A percentile compares a stretch with the other conserved stretches of the same genome.
These are phyloP conservation scores for Rhynchospora breviuscula DNA, from an alignment of 176 grass and related monocot genomes.

Conservation along the genomic window DNA sequence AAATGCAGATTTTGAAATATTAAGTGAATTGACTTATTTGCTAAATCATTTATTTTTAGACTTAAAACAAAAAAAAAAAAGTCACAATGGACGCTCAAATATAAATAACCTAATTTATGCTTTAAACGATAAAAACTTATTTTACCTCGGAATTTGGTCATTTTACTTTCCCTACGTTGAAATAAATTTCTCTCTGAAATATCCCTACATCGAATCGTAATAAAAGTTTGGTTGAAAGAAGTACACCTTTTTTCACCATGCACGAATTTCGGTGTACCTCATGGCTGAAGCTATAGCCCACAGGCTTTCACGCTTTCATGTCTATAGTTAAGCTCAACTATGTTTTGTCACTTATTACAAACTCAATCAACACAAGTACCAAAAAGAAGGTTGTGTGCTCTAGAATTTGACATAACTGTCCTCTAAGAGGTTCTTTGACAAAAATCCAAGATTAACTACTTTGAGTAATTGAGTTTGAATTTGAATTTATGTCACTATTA, in stretches of 20 bases:
- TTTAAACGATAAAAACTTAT: no score
- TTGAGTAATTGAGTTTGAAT: not conserved
- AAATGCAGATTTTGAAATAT: no score
- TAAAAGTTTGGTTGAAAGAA: not conserved
- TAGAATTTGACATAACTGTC: not conserved
- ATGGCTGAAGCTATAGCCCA: slow-evolving; percentile 3
- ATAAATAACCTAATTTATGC: no score
- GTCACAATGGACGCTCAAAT: no score
- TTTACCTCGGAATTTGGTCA: no score
- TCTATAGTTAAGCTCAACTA: slow-evolving; percentile 21
- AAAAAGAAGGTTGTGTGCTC: not conserved
- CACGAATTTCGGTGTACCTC: slow-evolving; percentile 18
- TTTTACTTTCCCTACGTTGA: no score
- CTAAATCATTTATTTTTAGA: no score
- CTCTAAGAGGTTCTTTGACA: not conserved
- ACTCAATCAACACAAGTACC: slow-evolving; percentile 14
- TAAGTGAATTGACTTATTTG: no score
- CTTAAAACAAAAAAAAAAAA: no score
- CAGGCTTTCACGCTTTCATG: slow-evolving; percentile 26
- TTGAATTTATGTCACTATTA: not conserved
- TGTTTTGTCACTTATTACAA: slow-evolving; percentile 27
- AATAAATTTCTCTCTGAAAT: no score
- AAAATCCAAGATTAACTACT: not conserved
- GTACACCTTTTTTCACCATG: slow-evolving; percentile 15
- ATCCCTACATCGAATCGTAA: not conserved